phyloP scores from a whole-genome alignment of 768 basidiomycete genomes.

The Hysterangium stoloniferum region DNA sequence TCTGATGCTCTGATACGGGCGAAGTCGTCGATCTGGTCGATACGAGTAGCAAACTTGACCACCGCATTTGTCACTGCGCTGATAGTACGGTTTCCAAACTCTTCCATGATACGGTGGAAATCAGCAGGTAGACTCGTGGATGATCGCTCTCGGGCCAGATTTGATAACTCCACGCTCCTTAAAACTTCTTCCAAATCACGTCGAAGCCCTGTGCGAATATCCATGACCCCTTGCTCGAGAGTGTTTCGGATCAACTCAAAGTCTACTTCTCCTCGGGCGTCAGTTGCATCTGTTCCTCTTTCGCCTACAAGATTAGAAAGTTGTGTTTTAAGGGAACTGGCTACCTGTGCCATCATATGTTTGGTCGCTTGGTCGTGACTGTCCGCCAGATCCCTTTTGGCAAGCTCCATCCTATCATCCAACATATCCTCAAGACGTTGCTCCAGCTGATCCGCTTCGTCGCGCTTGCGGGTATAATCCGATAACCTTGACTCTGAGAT shows the following conservation, averaged over 20 bases:
- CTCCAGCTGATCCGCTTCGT: conserved; percentile 50
- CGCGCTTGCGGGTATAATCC: conserved; percentile 39
- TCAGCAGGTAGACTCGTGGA: conserved; percentile 7
- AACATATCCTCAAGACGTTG: conserved; percentile 54
- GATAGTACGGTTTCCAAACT: conserved; percentile 48
- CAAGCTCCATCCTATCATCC: conserved; percentile 55
- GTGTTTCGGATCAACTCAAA: conserved; percentile 66
- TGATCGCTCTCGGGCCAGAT: conserved; percentile 26
- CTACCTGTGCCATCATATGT: conserved; percentile 28
- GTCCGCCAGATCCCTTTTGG: conserved; percentile 14
- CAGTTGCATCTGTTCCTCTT: conserved; percentile 19
- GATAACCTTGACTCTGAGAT: conserved; percentile 35
- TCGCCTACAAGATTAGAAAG: conserved; percentile 7
- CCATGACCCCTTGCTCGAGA: conserved; percentile 59
- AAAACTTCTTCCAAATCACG: conserved; percentile 49
- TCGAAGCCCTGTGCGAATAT: conserved; percentile 49
- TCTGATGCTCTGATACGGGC: conserved; percentile 32
- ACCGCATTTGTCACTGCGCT: conserved; percentile 55
- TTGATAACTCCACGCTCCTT: conserved; percentile 21
- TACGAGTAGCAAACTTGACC: conserved; percentile 44
- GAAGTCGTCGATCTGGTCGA: conserved; percentile 41
- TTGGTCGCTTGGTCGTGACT: conserved; percentile 1
- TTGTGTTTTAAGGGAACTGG: conserved; percentile 28
- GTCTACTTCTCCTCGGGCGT: conserved; percentile 72
- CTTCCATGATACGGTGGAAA: conserved; percentile 39